Evolutionary conservation across 352 stramenopile species (phyloP).

Genomic region (Globisporangium cederbergense): DNA sequence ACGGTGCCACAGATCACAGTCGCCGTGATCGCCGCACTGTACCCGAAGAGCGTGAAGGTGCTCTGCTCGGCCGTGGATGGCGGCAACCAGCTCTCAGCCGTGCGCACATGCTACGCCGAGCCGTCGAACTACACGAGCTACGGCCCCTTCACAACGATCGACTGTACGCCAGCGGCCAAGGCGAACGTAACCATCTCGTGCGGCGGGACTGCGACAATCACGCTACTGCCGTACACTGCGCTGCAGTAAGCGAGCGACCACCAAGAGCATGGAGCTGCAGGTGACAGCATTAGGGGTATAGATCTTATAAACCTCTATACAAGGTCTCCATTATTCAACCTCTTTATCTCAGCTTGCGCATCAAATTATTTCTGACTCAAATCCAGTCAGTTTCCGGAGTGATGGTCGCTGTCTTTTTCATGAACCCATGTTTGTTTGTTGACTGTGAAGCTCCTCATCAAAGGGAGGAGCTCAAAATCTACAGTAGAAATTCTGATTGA

Average conservation of each 20-base stretch:
- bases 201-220: conserved; percentile 5
- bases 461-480: too few relatives aligned
- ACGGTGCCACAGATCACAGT: conserved; percentile 23
- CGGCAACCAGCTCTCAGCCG: conserved; percentile 59
- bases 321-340: neutral
- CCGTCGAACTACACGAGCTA: conserved; percentile 7
- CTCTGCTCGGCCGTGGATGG: conserved; percentile 57
- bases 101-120: conserved; percentile 66
- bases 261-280: neutral
- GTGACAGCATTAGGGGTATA: neutral
- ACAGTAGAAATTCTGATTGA: too few relatives aligned
- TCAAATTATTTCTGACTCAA: neutral
- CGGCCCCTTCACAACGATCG: conserved; percentile 11
- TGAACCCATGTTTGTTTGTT: neutral
- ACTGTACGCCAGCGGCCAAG: conserved; percentile 17
- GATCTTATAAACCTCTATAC: too few relatives aligned
- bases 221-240: conserved; percentile 13
- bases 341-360: neutral
- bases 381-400: conserved; percentile 3
- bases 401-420: neutral
- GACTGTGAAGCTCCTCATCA: too few relatives aligned
- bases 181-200: conserved; percentile 4
- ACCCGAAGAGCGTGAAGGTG: conserved; percentile 56
- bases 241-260: conserved; percentile 7
- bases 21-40: conserved; percentile 42